These are phyloP conservation scores for Ascochyta fabae DNA, from an alignment of 2,329 filamentous ascomycete genomes.

Conservation along the genomic window DNA sequence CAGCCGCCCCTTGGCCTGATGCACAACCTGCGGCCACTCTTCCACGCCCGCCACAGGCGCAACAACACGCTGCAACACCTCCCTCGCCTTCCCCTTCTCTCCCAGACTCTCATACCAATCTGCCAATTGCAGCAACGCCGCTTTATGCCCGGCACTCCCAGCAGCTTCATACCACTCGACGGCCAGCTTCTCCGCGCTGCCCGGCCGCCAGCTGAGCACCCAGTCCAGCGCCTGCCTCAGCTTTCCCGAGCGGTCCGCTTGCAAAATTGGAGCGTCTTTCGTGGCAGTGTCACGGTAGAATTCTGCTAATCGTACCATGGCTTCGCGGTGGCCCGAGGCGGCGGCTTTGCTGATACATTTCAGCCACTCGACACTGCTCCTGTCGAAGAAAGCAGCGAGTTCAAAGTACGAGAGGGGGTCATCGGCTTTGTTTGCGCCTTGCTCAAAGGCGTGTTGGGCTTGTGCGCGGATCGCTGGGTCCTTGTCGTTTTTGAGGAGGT, in stretches of 20 bases:
- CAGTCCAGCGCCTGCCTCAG: conserved; percentile 32
- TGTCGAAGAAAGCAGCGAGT: conserved; percentile 38
- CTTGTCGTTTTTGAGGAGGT: conserved; percentile 25
- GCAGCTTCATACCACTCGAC: conserved; percentile 42
- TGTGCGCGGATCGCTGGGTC: conserved; percentile 21
- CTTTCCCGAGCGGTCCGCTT: neutral
- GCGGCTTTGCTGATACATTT: conserved; percentile 55
- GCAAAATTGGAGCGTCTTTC: conserved; percentile 15
- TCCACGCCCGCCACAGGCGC: conserved; percentile 25
- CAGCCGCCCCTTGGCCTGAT: conserved; percentile 31
- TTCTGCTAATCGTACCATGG: conserved; percentile 46
- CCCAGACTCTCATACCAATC: conserved; percentile 25
- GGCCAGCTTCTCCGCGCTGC: conserved; percentile 26
- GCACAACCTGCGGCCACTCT: conserved; percentile 36
- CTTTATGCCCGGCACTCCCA: conserved; percentile 37
- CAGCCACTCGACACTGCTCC: conserved; percentile 48
- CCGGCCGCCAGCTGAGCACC: conserved; percentile 28
- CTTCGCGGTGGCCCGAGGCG: conserved; percentile 47
- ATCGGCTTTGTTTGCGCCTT: conserved; percentile 49
- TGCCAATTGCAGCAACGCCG: conserved; percentile 35
- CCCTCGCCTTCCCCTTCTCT: conserved; percentile 22
- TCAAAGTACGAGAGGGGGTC: conserved; percentile 54
- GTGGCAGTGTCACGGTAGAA: conserved; percentile 48
- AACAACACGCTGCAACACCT: conserved; percentile 22
- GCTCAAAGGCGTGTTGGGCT: conserved; percentile 42